These are phyloP conservation scores for Mortierella hygrophila DNA, from an alignment of 192 early-diverging fungal species.

Conservation along the genomic window DNA sequence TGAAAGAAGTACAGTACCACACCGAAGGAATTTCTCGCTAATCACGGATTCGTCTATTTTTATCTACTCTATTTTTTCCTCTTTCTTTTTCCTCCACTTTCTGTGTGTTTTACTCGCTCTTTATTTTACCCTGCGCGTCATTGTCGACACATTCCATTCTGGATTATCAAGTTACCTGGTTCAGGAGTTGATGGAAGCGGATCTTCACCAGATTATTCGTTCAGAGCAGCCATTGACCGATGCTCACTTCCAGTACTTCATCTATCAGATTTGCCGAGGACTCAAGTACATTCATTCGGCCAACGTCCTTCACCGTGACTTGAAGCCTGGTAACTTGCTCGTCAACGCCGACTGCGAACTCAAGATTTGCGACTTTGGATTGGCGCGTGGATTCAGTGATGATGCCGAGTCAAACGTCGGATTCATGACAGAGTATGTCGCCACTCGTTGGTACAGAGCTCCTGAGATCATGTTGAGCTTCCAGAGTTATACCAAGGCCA, in stretches of 20 bases:
- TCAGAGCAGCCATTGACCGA: conserved; percentile 94
- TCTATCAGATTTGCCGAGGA: conserved; percentile 97
- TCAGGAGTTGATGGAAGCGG: conserved; percentile 99
- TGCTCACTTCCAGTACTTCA: conserved; percentile 98
- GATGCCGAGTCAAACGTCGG: conserved; percentile 85
- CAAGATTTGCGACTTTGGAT: conserved; percentile 99
- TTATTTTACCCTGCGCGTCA: neutral
- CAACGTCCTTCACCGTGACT: conserved; percentile 94
- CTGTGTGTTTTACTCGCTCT: conserved; percentile 5
- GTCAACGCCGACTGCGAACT: conserved; percentile 98
- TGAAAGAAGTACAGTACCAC: neutral
- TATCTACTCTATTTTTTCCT: conserved; percentile 16
- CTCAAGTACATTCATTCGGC: conserved; percentile 99
- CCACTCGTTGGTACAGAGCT: conserved; percentile 99
- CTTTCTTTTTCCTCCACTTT: conserved; percentile 2
- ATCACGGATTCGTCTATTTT: conserved; percentile 18
- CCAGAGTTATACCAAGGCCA: conserved; percentile 98
- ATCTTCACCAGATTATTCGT: conserved; percentile 97
- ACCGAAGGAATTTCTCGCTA: neutral
- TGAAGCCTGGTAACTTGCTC: conserved; percentile 97
- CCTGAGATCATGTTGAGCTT: conserved; percentile 99
- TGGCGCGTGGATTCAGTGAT: conserved; percentile 93
- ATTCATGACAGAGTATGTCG: conserved; percentile 99
- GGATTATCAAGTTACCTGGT: conserved; percentile 77
- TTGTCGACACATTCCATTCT: neutral